Base-by-base conservation (phyloP, 2,329 filamentous ascomycete genomes). In the Colletotrichum noveboracense region DNA sequence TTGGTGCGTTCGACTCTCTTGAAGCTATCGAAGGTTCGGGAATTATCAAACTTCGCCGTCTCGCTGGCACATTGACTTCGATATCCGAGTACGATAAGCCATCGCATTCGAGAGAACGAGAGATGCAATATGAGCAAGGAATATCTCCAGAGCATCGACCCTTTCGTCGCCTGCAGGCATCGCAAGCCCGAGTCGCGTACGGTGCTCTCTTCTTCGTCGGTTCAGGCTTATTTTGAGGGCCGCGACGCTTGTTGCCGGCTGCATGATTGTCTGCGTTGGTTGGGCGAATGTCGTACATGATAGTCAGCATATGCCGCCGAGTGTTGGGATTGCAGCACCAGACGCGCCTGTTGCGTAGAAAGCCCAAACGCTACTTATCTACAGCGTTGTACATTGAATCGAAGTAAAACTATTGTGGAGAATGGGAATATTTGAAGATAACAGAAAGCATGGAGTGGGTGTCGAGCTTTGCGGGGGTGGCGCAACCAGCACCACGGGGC, bases 141-240 rank as follows among this genome's bases (percentile, higher is more conserved):
- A 78, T 66, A 16, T 67, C 69, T 14, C 79, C 79, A 28, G 78
- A 76, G 58, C 79, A 80, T 71, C 77, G 75, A 12, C 78, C 78
- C 64, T 80, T 80, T 21, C 79, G 77, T 5, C 77, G 61, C 26
- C 79, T 77, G 66, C 79, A 80, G 6, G 75, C 75, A 48, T 79
- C 78, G 66, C 79, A 80, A 6, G 79, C 79, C 21, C 78, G 75
- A 10, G 77, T 62, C 16, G 76, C 74, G 16, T 79, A 79, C 3
- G 78, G 77, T 6, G 77, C 78, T 18, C 78, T 66, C 60, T 77
- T 65, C 52, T 70, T 76, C n/a, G 13, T 66, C 32, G 34, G 24
- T 7, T 66, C 62, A 43, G 62, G 30, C 24, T 43, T 43, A 16
- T 34, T 10, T 12, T 16, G 62, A 24, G 62, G 21, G 16, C 34